A percentile compares a stretch with the other conserved stretches of the same genome.
These are phyloP conservation scores for Sarocladium kiliense DNA, from an alignment of 2,329 filamentous ascomycete genomes.

Conservation along the genomic window DNA sequence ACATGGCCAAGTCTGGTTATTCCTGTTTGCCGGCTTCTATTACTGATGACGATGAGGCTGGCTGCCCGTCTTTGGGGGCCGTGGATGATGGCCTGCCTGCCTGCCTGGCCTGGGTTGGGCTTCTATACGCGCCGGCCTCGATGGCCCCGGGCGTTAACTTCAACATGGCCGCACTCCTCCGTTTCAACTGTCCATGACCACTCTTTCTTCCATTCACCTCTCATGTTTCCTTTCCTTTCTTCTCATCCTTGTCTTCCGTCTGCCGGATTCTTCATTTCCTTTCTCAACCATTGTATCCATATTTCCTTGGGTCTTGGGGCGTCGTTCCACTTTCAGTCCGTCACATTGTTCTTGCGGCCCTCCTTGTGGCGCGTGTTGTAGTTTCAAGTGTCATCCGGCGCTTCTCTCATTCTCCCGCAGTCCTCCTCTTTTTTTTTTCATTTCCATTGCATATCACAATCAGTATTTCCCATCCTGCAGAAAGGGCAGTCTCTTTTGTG, in stretches of 20 bases:
- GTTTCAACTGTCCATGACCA: neutral
- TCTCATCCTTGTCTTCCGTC: neutral
- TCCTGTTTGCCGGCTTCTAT: neutral
- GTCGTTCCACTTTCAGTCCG: neutral
- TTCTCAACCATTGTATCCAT: neutral
- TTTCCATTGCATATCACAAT: neutral
- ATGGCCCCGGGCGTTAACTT: neutral
- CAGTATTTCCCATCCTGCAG: neutral
- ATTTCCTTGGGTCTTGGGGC: neutral
- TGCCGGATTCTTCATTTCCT: neutral
- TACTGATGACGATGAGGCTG: neutral
- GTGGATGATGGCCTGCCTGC: neutral
- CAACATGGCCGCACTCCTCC: neutral
- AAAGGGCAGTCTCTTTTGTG: neutral
- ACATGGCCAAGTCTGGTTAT: no score
- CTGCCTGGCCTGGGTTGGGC: neutral
- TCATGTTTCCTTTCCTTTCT: neutral
- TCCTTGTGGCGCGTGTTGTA: neutral
- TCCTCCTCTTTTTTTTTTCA: neutral
- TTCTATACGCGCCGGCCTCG: neutral
- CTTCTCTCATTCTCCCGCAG: neutral
- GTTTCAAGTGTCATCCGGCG: constrained; percentile 2
- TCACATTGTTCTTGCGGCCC: neutral
- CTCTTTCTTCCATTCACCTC: neutral
- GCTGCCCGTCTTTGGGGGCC: neutral